These are phyloP conservation scores for Saccharomyces hybrid DNA, from an alignment of 1,139 yeast species.

Conservation along the genomic window DNA sequence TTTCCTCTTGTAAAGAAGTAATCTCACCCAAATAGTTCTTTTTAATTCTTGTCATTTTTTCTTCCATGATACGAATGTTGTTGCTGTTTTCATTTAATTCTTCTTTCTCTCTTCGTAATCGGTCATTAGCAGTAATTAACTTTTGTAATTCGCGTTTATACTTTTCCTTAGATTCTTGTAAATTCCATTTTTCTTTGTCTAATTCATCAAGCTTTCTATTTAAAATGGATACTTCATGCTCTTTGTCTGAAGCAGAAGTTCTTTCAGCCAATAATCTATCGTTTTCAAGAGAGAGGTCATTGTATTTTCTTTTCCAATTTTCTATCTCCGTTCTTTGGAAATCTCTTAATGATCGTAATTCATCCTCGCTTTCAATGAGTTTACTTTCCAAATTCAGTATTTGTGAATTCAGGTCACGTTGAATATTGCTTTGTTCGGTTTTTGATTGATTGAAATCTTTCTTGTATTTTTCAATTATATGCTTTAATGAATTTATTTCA, in stretches of 20 bases:
- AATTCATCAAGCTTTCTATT: conserved; percentile 7
- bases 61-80: conserved; percentile 8
- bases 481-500: conserved; percentile 12
- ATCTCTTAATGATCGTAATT: conserved; percentile 1
- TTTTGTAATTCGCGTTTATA: conserved; percentile 20
- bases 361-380: conserved; percentile 1
- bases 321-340: conserved; percentile 3
- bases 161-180: conserved; percentile 18
- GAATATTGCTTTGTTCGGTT: not conserved
- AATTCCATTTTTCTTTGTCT: conserved; percentile 10
- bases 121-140: conserved; percentile 17
- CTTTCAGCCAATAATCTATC: not conserved
- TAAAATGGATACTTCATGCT: conserved; percentile 6
- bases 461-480: conserved; percentile 11
- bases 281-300: not conserved
- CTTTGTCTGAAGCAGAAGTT: not conserved
- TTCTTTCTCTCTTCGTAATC: conserved; percentile 16
- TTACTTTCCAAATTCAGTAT: not conserved
- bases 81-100: conserved; percentile 3
- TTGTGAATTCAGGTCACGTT: not conserved
- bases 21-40: conserved; percentile 20
- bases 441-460: not conserved
- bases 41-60: conserved; percentile 23
- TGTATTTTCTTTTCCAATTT: conserved; percentile 4
- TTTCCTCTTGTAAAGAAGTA: conserved; percentile 21